Base-by-base conservation (phyloP, 345 rosid genomes). In the Eucalyptus regnans region DNA sequence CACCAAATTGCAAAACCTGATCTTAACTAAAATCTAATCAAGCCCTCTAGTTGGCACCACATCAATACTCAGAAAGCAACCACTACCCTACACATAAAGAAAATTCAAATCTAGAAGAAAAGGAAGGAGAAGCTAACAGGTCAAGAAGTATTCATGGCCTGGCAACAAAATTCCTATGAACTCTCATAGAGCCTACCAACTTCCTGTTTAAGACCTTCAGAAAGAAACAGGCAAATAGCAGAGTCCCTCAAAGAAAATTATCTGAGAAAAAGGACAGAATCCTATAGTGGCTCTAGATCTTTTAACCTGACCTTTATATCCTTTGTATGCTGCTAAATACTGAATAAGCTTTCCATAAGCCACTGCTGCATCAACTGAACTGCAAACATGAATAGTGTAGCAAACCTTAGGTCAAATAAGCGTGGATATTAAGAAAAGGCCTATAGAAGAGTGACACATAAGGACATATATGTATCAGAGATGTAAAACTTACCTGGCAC, bases 341-440 rank as follows among this genome's bases (percentile, higher is more conserved):
- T 95, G 98, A 88, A 96, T 93, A 89, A 98, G 99, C 96, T 98
- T 98, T 92, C 95, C 94, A 88, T 96, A 93, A 64, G 96, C 98
- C 90, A 97, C 91, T 91, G 97, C 98, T 88, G 94, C 96, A 92
- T 98, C 99, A 86, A 97, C 94, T 90, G 96, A 94, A 92, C 99
- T 98, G 90, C 48, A 41, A 66, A 86, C 92, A 85, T 66, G 90
- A 89, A 88, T 86, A 16, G 84, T 43, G 90, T 71, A 88, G 46
- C 88, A 88, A 90, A 83, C 49, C 66, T 68, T 43, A 41, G 33
- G 88, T 71, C 37, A 43, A 58, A 89, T 62, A 76, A 86, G 37
- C 9, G 2, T n/a, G 87, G 27, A n/a, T 51, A 48, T n/a, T 31
- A 64, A 87, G 41, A 86, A 80, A 87, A 43, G 88, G 31, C 76